Conservation (phyloP, 2,329 filamentous ascomycete species). For the Apiospora koreana region DNA sequence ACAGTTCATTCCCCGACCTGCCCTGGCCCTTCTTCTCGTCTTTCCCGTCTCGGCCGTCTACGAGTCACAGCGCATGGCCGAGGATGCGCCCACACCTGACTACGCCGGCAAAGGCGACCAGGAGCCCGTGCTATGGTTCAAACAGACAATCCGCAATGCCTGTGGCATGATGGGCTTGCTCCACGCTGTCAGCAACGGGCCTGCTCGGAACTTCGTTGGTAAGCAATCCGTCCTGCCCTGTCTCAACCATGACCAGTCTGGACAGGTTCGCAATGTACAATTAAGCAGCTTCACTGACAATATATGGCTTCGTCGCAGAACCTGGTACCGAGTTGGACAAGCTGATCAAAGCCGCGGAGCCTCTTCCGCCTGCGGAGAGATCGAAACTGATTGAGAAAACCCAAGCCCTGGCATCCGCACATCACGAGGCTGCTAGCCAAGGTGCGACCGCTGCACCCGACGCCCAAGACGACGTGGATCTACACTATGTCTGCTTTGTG, state of each 20-base stretch:
- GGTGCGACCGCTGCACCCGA: conserved; percentile 80
- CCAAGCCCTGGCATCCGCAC: conserved; percentile 72
- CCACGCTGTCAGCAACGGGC: conserved; percentile 80
- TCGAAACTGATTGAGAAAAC: conserved; percentile 78
- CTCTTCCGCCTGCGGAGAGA: conserved; percentile 65
- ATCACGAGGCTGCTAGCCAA: conserved; percentile 72
- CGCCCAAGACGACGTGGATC: conserved; percentile 79
- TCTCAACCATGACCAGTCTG: too few relatives aligned
- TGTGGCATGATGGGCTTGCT: conserved; percentile 89
- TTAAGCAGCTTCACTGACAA: neutral
- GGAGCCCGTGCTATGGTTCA: conserved; percentile 90
- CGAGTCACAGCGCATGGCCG: conserved; percentile 71
- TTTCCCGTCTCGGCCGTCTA: conserved; percentile 83
- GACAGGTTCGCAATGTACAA: neutral
- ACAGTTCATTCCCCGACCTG: conserved; percentile 83
- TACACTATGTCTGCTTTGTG: conserved; percentile 96
- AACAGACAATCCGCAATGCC: conserved; percentile 90
- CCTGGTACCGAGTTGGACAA: conserved; percentile 58
- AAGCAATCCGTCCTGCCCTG: conserved; percentile 23
- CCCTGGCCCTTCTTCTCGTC: conserved; percentile 85
- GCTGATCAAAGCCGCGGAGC: conserved; percentile 70
- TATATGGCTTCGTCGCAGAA: conserved; percentile 32
- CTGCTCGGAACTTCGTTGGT: conserved; percentile 63
- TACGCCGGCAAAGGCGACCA: conserved; percentile 68
- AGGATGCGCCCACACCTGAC: conserved; percentile 65